phyloP scores from a whole-genome alignment of 768 basidiomycete species.

The Termitomyces sp. region DNA sequence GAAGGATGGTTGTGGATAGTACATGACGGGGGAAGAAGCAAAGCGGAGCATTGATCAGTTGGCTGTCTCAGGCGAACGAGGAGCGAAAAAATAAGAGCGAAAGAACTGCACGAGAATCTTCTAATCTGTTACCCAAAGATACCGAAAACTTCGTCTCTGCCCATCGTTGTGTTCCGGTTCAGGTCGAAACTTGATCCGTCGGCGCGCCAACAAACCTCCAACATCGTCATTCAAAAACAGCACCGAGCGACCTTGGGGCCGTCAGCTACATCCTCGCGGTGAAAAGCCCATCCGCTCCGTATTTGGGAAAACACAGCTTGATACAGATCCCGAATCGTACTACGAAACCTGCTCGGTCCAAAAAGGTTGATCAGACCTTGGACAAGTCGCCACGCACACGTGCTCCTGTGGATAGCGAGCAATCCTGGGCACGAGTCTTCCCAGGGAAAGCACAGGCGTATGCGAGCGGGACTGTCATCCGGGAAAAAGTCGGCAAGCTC shows the following conservation, averaged over 20 bases:
- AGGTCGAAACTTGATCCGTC: slow-evolving; percentile 13
- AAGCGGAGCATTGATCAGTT: slow-evolving; percentile 46
- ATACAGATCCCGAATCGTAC: background rate
- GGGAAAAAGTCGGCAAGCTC: slow-evolving; percentile 10
- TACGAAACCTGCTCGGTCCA: slow-evolving; percentile 3
- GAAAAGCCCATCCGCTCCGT: slow-evolving; percentile 4
- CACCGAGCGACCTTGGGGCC: background rate
- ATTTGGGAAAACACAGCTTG: background rate
- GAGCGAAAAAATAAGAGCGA: slow-evolving; percentile 39
- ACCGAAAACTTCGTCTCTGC: slow-evolving; percentile 41
- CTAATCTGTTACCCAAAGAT: slow-evolving; percentile 34
- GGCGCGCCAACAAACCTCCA: background rate
- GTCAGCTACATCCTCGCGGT: slow-evolving; percentile 4
- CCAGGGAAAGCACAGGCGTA: slow-evolving; percentile 16
- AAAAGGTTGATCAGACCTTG: slow-evolving; percentile 13
- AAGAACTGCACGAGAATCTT: slow-evolving; percentile 19
- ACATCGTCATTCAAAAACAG: background rate
- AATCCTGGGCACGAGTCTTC: background rate
- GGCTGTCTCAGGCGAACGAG: slow-evolving; percentile 37
- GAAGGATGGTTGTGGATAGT: slow-evolving; percentile 17
- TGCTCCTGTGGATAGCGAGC: background rate
- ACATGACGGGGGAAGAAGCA: slow-evolving; percentile 29
- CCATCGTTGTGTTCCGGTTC: slow-evolving; percentile 10
- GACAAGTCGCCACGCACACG: background rate
- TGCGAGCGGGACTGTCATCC: slow-evolving; percentile 21